phyloP scores from a whole-genome alignment of 192 early-diverging fungal genomes.

The Dissophora globulifera region DNA sequence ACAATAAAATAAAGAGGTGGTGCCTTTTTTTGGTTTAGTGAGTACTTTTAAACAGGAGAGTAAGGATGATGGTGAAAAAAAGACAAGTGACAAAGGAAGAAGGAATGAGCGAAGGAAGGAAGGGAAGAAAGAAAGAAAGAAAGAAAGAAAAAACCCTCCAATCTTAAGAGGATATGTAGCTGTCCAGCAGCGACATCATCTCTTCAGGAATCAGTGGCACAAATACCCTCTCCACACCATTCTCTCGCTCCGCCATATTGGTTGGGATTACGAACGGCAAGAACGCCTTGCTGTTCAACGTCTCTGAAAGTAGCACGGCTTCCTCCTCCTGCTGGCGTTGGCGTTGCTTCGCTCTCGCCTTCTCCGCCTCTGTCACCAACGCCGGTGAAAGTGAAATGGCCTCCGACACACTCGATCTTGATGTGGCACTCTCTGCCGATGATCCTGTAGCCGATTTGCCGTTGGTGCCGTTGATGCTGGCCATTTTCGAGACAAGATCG shows the following conservation, averaged over 20 bases:
- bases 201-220: slow-evolving; percentile 50
- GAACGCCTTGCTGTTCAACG: slow-evolving; percentile 38
- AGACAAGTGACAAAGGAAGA: too few species aligned
- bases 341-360: slow-evolving; percentile 37
- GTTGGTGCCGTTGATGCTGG: neutral
- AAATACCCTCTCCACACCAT: slow-evolving; percentile 47
- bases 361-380: slow-evolving; percentile 49
- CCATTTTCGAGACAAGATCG: neutral
- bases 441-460: slow-evolving; percentile 1
- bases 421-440: neutral
- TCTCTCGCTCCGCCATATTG: slow-evolving; percentile 43
- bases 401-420: slow-evolving; percentile 10
- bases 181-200: slow-evolving; percentile 59
- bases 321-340: slow-evolving; percentile 50
- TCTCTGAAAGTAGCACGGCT: slow-evolving; percentile 31
- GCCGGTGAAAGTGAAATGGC: slow-evolving; percentile 4
- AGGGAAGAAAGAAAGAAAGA: too few species aligned
- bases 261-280: slow-evolving; percentile 34
- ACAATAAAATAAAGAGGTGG: too few species aligned
- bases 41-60: too few species aligned
- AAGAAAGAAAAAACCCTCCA: too few species aligned
- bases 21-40: too few species aligned
- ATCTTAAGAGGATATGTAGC: slow-evolving; percentile 32
- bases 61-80: too few species aligned
- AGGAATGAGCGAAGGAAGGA: too few species aligned